These are phyloP conservation scores for Apocynum venetum DNA, from an alignment of 257 asterid genomes.

Conservation along the genomic window DNA sequence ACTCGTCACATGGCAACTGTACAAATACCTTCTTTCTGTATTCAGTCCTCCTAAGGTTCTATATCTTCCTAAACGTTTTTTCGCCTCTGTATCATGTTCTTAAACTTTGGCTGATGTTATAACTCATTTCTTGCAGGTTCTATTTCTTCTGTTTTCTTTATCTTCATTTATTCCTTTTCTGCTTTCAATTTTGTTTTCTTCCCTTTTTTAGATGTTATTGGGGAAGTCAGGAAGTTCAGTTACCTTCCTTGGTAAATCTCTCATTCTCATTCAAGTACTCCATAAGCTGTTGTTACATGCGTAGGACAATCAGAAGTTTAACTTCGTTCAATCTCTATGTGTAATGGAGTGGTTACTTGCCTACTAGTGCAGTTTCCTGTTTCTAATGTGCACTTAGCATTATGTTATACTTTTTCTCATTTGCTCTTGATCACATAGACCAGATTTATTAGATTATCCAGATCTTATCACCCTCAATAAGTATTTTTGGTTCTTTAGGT, in stretches of 20 bases:
- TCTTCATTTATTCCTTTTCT: background rate
- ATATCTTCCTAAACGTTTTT: background rate
- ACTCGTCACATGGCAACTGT: slow-evolving; percentile 3
- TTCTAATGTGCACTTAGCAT: background rate
- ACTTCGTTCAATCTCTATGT: background rate
- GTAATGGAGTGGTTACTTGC: background rate
- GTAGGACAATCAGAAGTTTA: background rate
- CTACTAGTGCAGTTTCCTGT: background rate
- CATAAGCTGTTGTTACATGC: background rate
- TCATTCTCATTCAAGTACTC: background rate
- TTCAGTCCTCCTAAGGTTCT: background rate
- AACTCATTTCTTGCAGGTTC: background rate
- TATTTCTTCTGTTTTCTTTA: background rate
- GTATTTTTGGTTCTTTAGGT: too few species aligned
- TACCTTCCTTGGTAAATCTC: background rate
- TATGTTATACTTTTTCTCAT: background rate
- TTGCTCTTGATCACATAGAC: too few species aligned
- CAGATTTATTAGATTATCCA: too few species aligned
- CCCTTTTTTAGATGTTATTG: background rate
- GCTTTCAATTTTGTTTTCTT: background rate
- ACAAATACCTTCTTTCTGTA: background rate
- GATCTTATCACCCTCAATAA: too few species aligned
- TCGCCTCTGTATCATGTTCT: background rate
- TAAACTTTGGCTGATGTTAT: background rate
- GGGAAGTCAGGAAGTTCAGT: background rate